These are phyloP conservation scores for Schizopora paradoxa DNA, from an alignment of 1,284 basidiomycete genomes.

Conservation along the genomic window DNA sequence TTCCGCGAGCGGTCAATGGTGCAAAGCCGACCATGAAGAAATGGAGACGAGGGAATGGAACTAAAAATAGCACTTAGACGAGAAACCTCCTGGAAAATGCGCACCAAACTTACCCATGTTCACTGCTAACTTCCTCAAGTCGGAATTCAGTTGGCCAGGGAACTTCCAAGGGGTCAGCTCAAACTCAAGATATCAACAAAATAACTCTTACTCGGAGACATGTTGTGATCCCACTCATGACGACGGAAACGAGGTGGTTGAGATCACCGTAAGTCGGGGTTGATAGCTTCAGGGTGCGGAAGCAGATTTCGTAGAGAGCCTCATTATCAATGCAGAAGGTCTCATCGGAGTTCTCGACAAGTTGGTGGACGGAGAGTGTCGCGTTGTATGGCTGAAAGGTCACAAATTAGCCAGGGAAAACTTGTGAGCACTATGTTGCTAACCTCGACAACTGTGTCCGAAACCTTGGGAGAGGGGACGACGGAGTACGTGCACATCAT, in stretches of 20 bases:
- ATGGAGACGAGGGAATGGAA: slow-evolving; percentile 97
- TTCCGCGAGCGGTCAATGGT: slow-evolving; percentile 89
- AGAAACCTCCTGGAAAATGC: background rate
- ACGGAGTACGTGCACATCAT: slow-evolving; percentile 94
- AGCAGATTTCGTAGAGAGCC: slow-evolving; percentile 97
- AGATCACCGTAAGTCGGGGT: slow-evolving; percentile 95
- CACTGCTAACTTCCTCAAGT: slow-evolving; percentile 93
- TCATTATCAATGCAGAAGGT: slow-evolving; percentile 95
- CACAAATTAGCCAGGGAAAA: slow-evolving; percentile 46
- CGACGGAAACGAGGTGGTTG: slow-evolving; percentile 94
- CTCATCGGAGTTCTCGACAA: slow-evolving; percentile 87
- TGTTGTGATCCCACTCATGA: slow-evolving; percentile 98
- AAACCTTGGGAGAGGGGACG: slow-evolving; percentile 82
- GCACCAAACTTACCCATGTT: slow-evolving; percentile 83
- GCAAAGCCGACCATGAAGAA: slow-evolving; percentile 99
- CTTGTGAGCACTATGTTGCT: slow-evolving; percentile 6
- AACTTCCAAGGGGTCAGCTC: slow-evolving; percentile 46
- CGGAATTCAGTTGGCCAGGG: slow-evolving; percentile 98
- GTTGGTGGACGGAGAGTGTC: slow-evolving; percentile 87
- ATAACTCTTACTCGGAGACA: slow-evolving; percentile 57
- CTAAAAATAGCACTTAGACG: slow-evolving; percentile 32
- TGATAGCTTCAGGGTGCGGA: slow-evolving; percentile 91
- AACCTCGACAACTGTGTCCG: slow-evolving; percentile 11
- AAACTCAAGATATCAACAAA: slow-evolving; percentile 8
- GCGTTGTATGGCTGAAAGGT: slow-evolving; percentile 96